These are phyloP conservation scores for Termitomyces sp. DNA, from an alignment of 768 basidiomycete genomes.

Conservation along the genomic window DNA sequence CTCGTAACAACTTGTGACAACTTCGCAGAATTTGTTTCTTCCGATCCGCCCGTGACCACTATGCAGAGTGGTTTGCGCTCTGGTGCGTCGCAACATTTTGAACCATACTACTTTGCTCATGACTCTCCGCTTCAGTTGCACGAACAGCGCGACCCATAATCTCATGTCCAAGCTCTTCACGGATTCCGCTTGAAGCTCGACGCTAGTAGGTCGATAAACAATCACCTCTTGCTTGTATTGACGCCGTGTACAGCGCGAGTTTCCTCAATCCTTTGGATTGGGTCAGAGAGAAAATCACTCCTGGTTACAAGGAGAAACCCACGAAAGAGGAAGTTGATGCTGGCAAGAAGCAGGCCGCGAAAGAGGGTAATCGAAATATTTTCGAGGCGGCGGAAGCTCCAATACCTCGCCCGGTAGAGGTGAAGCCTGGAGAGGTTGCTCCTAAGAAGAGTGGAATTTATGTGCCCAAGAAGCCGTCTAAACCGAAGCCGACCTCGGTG, in stretches of 20 bases:
- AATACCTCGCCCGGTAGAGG: background rate
- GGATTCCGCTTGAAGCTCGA: conserved; percentile 30
- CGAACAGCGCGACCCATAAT: conserved; percentile 2
- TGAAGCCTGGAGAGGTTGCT: background rate
- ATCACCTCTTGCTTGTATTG: conserved; percentile 1
- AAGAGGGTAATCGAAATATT: conserved; percentile 42
- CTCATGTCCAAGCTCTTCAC: conserved; percentile 14
- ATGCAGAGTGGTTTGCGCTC: conserved; percentile 19
- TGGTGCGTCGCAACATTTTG: conserved; percentile 18
- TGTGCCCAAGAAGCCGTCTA: conserved; percentile 16
- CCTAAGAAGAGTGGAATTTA: background rate
- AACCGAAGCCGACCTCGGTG: conserved; percentile 25
- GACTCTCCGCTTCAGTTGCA: conserved; percentile 5
- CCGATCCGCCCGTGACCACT: background rate
- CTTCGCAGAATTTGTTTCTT: conserved; percentile 7
- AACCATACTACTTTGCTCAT: conserved; percentile 1
- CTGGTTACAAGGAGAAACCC: conserved; percentile 39
- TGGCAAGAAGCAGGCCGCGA: conserved; percentile 38
- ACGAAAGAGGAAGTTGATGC: conserved; percentile 41
- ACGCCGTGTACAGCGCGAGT: conserved; percentile 30
- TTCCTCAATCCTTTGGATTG: conserved; percentile 57
- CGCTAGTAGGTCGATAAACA: conserved; percentile 34
- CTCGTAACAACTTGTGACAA: conserved; percentile 12
- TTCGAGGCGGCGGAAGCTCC: conserved; percentile 37
- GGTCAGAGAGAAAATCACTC: conserved; percentile 56